phyloP scores from a whole-genome alignment of 179 eudicot genomes.

The Corrigiola litoralis region DNA sequence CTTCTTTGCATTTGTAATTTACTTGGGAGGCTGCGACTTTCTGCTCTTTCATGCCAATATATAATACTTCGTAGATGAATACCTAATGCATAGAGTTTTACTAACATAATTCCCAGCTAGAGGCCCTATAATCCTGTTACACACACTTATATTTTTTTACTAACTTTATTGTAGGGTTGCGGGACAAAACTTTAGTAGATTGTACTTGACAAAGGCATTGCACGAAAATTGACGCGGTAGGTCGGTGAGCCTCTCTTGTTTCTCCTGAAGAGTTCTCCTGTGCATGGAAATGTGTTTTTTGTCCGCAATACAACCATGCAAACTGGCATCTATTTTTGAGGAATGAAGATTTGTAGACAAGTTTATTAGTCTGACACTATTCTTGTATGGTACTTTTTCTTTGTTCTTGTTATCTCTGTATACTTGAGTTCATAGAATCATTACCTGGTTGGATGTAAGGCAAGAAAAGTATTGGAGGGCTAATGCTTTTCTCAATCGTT shows the following conservation, averaged over 20 bases:
- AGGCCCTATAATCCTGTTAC: neutral
- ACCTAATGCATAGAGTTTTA: no score
- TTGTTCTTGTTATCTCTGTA: slow-evolving; percentile 1
- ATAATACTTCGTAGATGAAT: no score
- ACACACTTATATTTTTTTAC: neutral
- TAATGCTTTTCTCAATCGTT: neutral
- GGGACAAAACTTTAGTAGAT: slow-evolving; percentile 79
- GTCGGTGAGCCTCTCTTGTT: slow-evolving; percentile 17
- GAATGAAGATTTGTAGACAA: slow-evolving; percentile 10
- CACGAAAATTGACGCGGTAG: slow-evolving; percentile 37
- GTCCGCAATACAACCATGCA: neutral
- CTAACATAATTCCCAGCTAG: no score
- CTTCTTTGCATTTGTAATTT: no score
- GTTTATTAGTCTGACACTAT: slow-evolving; percentile 6
- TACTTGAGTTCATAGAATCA: slow-evolving; percentile 3
- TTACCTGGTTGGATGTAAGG: slow-evolving; percentile 15
- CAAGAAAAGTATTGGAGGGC: neutral
- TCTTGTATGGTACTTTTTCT: neutral
- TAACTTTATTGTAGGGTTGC: slow-evolving; percentile 61
- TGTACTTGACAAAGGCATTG: slow-evolving; percentile 81
- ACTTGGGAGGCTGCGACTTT: no score
- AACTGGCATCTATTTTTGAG: slow-evolving; percentile 2
- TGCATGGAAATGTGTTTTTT: neutral
- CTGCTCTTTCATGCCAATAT: no score
- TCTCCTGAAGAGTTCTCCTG: neutral